Evolutionary conservation across 2,329 filamentous ascomycete genomes (phyloP), one percentile per base, ranked within the genome.

Genomic region (Geosmithia putterillii): DNA sequence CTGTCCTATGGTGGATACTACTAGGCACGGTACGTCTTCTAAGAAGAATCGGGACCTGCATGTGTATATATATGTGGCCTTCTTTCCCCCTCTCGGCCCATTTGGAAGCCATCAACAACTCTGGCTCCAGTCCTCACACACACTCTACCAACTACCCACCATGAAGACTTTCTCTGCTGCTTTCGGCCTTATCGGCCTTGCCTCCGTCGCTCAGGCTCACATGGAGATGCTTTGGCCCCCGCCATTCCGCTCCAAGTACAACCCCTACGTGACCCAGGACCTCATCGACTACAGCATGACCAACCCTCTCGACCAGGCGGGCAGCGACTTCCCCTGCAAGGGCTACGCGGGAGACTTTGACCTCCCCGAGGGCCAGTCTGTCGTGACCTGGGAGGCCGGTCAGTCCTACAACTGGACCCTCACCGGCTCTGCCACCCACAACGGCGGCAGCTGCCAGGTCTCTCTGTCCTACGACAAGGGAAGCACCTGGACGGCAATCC

Each of bases 201-300:
- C 52, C 36, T 57, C 62, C 42, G 57, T 63, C 42, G 61, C 59
- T 43, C 54, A 61, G 38, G 71, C 65, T 40, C 71, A 76, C 56
- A 76, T 76, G 66, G 64, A 71, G 51, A 66, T 74, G 62, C 56
- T 54, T 18, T 62, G 61, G 47, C 73, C 73, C 2, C 50, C 67
- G 17, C 69, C 73, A 3, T 62, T 76, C 48, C 60, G 60, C 39
- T 73, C 70, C 56, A 71, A 70, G 58, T 59, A 59, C 54, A 74
- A 74, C 59, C 63, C 66, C 25, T 58, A 66, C 49, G 58, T 65
- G 42, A 55, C 43, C 40, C 57, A 69, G 44, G 71, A 77, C 54
- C 81, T 87, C 62, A 71, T 77, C 54, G 82, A 87, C 62, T 85
- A 83, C 63, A 74, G 73, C 51, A 84, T 85, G 63, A 83, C 78